Evolutionary conservation across 179 eudicot species (phyloP).

Genomic region (Dionaea muscipula): DNA sequence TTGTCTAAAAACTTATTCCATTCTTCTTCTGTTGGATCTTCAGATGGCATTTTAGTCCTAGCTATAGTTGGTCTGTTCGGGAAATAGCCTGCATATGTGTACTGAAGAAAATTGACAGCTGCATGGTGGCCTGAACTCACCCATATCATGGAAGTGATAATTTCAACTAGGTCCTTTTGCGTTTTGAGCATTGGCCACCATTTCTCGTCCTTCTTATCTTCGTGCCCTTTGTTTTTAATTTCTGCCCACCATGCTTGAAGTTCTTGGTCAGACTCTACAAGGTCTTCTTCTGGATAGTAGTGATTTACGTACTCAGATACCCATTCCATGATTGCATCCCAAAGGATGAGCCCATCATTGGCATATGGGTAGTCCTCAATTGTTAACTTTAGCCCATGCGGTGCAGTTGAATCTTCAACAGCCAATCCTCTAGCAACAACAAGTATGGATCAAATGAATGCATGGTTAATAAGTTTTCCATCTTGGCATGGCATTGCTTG

Average conservation of each 20-base stretch:
- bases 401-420: conserved; percentile 40
- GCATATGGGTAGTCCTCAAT: conserved; percentile 73
- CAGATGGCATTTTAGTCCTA: conserved; percentile 48
- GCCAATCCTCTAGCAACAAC: conserved; percentile 45
- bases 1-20: conserved; percentile 25
- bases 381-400: conserved; percentile 56
- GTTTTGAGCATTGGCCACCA: conserved; percentile 67
- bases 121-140: conserved; percentile 71
- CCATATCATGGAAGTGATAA: conserved; percentile 58
- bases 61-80: conserved; percentile 55
- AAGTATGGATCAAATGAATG: not conserved
- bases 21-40: conserved; percentile 27
- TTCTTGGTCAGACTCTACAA: conserved; percentile 36
- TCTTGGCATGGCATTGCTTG: not conserved
- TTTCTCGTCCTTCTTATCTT: conserved; percentile 53
- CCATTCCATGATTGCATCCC: conserved; percentile 56
- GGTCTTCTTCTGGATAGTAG: conserved; percentile 32
- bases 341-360: conserved; percentile 49
- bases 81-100: conserved; percentile 49
- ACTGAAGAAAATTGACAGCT: conserved; percentile 65
- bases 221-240: conserved; percentile 45
- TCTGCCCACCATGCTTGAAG: conserved; percentile 75
- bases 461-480: not conserved
- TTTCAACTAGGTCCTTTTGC: conserved; percentile 30
- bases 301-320: conserved; percentile 41